Base-by-base conservation (phyloP, 768 basidiomycete species). In the Lentinus tigrinus region DNA sequence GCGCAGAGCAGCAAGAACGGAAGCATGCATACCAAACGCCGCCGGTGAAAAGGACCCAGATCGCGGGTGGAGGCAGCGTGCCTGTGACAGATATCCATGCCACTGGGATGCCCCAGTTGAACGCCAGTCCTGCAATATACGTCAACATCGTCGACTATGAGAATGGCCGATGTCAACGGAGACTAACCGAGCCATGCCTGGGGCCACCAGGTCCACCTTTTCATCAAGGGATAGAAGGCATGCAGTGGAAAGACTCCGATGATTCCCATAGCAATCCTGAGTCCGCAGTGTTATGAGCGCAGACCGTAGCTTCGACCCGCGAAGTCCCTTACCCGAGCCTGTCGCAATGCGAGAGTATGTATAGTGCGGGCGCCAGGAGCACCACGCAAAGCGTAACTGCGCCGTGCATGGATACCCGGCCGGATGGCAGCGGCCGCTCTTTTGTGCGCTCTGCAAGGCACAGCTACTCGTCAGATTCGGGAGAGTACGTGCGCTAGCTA, bases 181-280 rank as follows among this genome's bases (percentile, higher is more conserved):
- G 40, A 21, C 58, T 27, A 23, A 65, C 83, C 83, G 1, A 85
- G 77, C 81, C 81, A 84, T 0, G 82, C 81, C 63, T 85, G 84
- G 0, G 84, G 84, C 83, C 83, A 85, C 60, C 83, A 70, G 0
- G 83, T 85, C 38, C 78, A 68, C 8, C 83, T 75, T 63, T 85
- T 85, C 52, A 84, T 71, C 8, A 85, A 72, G 13, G 84, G 84
- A 65, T 81, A 82, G 17, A 66, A 38, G 5, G 61, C 60, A 19
- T 63, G 60, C 13, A 64, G 46, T 11, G 63, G 59, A 52, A 64
- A 60, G 37, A 67, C 51, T 39, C 66, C 62, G 11, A 61, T n/a
- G 31, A 61, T n/a, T 26, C 58, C 65, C 34, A 62, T 23, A 13
- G 54, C 44, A 40, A 61, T 31, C 14, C 39, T 62, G 48, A 1